A percentile compares a stretch with the other conserved stretches of the same genome.
Conservation (phyloP, 2,329 filamentous ascomycete species). For the Pseudogymnoascus sp. region DNA sequence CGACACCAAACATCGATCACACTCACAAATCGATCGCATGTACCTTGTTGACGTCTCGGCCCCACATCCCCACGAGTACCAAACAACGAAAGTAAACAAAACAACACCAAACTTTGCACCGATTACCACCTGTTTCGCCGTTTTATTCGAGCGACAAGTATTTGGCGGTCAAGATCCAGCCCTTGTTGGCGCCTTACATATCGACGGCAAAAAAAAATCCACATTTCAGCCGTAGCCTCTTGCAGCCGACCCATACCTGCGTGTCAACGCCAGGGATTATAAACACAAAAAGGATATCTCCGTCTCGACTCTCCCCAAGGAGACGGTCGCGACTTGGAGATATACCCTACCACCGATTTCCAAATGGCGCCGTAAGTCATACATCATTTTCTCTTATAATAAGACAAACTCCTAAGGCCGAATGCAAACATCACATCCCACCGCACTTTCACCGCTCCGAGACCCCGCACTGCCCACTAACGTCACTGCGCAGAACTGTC, state of each 20-base stretch:
- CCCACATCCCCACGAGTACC: conserved; percentile 7
- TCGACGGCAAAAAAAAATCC: neutral
- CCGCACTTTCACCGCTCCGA: conserved; percentile 8
- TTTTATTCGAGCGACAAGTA: neutral
- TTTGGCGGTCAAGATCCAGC: conserved; percentile 2
- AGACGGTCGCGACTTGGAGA: conserved; percentile 27
- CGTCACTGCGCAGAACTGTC: conserved; percentile 15
- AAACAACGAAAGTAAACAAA: conserved; percentile 6
- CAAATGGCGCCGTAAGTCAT: conserved; percentile 18
- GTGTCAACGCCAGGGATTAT: conserved; percentile 8
- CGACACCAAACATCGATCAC: conserved; percentile 1
- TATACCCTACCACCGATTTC: conserved; percentile 20
- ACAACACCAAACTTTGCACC: neutral
- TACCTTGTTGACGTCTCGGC: conserved; percentile 7
- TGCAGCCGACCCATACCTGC: conserved; percentile 1
- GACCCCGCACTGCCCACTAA: conserved; percentile 11
- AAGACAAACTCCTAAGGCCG: neutral
- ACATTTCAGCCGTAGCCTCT: conserved; percentile 7
- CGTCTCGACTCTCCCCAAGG: conserved; percentile 27
- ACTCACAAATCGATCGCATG: conserved; percentile 7
- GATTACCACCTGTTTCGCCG: neutral
- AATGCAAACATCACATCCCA: neutral
- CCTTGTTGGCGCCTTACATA: conserved; percentile 6
- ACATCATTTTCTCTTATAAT: neutral
- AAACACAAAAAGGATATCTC: conserved; percentile 22